Evolutionary conservation across 305 asterid species (phyloP), one percentile per base, ranked within the genome.

Genomic region (Fraxinus latifolia): DNA sequence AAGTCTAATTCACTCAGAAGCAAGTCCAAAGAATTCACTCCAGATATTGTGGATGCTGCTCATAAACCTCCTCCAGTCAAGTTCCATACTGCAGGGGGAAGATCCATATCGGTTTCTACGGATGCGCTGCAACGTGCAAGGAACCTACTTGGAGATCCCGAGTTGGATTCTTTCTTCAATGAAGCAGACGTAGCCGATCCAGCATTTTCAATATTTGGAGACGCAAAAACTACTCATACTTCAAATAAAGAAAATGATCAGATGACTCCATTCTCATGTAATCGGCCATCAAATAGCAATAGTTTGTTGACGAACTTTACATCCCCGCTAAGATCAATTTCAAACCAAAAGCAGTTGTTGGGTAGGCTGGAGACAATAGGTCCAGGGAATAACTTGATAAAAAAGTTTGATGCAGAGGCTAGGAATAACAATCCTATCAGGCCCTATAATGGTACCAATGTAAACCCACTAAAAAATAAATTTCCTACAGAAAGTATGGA

Each of bases 21-120:
- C 83, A 90, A 87, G 76, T 72, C 89, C 11, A 77, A 73, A 78
- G 84, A 83, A 76, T 78, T 80, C 33, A 53, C 50, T 84, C 86
- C 90, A 31, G 89, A 88, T 79, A 71, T 86, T 85, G 47, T 85
- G 79, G 90, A 81, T 21, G 53, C 84, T 76, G 86, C 87, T 71
- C 62, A 81, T n/a, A 87, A 91, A 87, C 89, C 97, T 81, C 89
- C 96, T 86, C 90, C 94, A 4, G 82, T 96, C 79, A 93, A 88
- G 88, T 96, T 94, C 87, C 97, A 92, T 8, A 96, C 99, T 79
- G 98, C 99, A 58, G 98, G 98, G 50, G 99, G 98, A 78, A 90
- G 97, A 89, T 93, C 98, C 78, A 90, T 96, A 86, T 91, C 99
- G 21, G 93, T 96, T 83, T 96, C 98, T 15, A 83, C 82, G 77